Evolutionary conservation across 306 rosid species (phyloP).

Genomic region (Cucurbita pepo): DNA sequence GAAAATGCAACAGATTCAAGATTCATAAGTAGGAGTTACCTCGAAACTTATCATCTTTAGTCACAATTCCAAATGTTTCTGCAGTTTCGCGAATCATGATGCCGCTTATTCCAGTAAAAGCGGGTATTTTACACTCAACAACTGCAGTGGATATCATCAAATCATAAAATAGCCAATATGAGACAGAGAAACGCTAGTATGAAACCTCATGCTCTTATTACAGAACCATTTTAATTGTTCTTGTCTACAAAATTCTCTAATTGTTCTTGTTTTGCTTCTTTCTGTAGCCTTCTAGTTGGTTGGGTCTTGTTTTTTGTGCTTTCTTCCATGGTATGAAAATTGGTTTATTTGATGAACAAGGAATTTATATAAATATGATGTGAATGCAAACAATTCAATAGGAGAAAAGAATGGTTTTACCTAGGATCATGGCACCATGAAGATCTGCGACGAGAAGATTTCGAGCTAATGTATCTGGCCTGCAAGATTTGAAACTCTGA

Average conservation of each 20-base stretch:
- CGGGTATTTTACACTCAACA: constrained; percentile 44
- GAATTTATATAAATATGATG: not conserved
- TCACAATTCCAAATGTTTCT: constrained; percentile 66
- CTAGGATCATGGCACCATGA: constrained; percentile 71
- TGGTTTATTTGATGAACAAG: not conserved
- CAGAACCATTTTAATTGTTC: too few relatives aligned
- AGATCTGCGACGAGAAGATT: constrained; percentile 65
- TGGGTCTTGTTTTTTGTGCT: not conserved
- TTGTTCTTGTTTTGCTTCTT: not conserved
- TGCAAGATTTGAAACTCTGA: constrained; percentile 23
- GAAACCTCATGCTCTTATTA: not conserved
- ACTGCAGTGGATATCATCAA: constrained; percentile 27
- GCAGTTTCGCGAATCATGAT: constrained; percentile 79
- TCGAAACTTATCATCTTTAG: constrained; percentile 39
- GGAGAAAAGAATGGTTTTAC: constrained; percentile 13
- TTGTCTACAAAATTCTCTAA: too few relatives aligned
- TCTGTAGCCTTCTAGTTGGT: not conserved
- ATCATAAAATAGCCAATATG: constrained; percentile 3
- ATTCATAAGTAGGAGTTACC: constrained; percentile 27
- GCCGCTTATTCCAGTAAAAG: constrained; percentile 47
- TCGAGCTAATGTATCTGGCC: constrained; percentile 66
- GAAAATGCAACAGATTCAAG: not conserved
- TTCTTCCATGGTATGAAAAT: not conserved
- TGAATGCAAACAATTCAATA: not conserved
- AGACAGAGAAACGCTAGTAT: too few relatives aligned